Base-by-base conservation (phyloP, 2,329 filamentous ascomycete genomes). In the Davidsoniella neocaledoniae region DNA sequence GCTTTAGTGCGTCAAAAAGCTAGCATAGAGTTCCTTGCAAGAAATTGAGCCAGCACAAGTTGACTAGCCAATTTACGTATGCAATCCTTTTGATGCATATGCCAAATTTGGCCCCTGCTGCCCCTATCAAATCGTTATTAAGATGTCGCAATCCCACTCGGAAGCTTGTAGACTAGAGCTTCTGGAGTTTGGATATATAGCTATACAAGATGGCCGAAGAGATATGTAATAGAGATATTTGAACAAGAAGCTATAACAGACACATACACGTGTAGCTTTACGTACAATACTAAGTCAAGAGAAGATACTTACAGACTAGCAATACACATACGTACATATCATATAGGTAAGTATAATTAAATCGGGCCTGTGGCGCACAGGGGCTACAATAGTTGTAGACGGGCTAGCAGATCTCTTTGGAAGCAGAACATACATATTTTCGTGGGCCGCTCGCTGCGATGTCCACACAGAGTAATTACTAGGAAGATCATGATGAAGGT, bases 81-180 rank as follows among this genome's bases (percentile, higher is more conserved):
- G 45, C 33, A 47, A 44, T 44, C 40, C 46, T 48, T 23, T 29
- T 8, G 26, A 40, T 52, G 50, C 50, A 52, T 37, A 48, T 52
- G 50, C 50, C 50, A 52, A 52, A 52, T 52, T 52, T 48, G 38
- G 29, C 44, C 40, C 50, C 46, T 40, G 39, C 17, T 19, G n/a
- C 40, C 45, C 50, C 45, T 45, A 45, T 52, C 33, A 46, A 52
- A 40, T 38, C 26, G 26, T 25, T 21, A 46, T 51, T 43, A 47
- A 39, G 36, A 5, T 33, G 41, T 40, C 6, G 48, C 5, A 36
- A 43, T n/a, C 2, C 16, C 12, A 2, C 29, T 36, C 4, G 16
- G 25, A 36, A 39, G 29, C n/a, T 19, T 25, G 14, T 14, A 46
- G 38, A 19, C 25, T 10, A 8, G 25, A 41, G 43, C 21, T 19